Conservation (phyloP, 306 rosid species). For the Gleditsia sinensis region DNA sequence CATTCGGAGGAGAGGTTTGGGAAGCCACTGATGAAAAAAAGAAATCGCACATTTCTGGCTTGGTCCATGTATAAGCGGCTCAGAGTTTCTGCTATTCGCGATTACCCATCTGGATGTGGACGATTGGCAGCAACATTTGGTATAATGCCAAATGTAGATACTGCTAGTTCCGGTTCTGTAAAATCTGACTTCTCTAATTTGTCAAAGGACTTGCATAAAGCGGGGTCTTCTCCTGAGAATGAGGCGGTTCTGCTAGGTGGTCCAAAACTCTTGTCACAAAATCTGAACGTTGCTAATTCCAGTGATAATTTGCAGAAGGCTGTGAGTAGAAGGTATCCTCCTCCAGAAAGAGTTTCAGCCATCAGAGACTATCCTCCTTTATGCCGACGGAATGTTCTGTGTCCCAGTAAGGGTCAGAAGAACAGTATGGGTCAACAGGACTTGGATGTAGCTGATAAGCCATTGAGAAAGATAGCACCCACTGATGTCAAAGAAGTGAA, state of each 20-base stretch:
- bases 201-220: neutral
- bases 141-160: neutral
- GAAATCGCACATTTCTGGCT: conserved; percentile 28
- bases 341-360: neutral
- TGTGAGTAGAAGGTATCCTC: neutral
- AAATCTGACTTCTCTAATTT: neutral
- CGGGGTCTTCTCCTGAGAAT: no score
- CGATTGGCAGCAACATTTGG: neutral
- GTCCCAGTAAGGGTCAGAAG: conserved; percentile 20
- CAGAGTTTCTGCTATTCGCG: conserved; percentile 46
- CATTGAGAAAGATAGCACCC: conserved; percentile 2
- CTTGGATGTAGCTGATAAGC: conserved; percentile 12
- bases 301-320: neutral
- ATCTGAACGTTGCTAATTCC: neutral
- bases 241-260: no score
- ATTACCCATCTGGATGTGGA: conserved; percentile 60
- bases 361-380: neutral
- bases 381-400: conserved; percentile 46
- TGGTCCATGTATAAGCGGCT: conserved; percentile 39
- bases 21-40: conserved; percentile 39
- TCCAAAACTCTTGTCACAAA: no score
- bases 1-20: conserved; percentile 36
- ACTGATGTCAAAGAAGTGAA: conserved; percentile 9
- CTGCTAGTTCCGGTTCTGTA: neutral
- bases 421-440: conserved; percentile 22